These are phyloP conservation scores for Claviceps digitariae DNA, from an alignment of 2,329 filamentous ascomycete genomes.

Conservation along the genomic window DNA sequence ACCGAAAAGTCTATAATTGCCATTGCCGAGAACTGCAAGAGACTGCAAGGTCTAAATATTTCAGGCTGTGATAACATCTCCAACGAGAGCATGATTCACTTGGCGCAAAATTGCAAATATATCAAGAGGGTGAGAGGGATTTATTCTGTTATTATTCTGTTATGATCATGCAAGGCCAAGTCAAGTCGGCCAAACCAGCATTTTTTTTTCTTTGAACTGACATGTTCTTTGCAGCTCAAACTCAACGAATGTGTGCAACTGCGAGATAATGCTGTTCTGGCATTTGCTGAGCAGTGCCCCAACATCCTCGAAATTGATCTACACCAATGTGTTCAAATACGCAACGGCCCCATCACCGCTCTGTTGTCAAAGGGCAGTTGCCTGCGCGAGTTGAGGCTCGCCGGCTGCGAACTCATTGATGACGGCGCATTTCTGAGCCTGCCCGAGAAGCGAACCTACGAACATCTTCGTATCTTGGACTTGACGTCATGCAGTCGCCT, in stretches of 20 bases:
- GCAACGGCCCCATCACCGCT: conserved; percentile 69
- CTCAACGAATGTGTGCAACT: conserved; percentile 84
- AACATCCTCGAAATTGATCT: conserved; percentile 96
- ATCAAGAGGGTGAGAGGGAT: conserved; percentile 62
- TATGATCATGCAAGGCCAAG: not conserved
- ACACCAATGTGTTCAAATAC: conserved; percentile 68
- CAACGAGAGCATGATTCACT: conserved; percentile 67
- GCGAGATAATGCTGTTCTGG: conserved; percentile 66
- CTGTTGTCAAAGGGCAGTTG: conserved; percentile 67
- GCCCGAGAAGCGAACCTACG: conserved; percentile 52
- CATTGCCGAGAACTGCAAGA: conserved; percentile 68
- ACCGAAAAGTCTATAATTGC: conserved; percentile 68
- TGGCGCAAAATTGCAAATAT: conserved; percentile 72
- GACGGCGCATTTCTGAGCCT: conserved; percentile 79
- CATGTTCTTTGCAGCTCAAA: conserved; percentile 51
- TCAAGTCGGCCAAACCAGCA: not conserved
- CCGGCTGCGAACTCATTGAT: conserved; percentile 71
- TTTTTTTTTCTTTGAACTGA: not conserved
- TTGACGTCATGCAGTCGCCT: conserved; percentile 77
- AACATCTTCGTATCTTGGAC: conserved; percentile 84
- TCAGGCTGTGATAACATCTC: conserved; percentile 75
- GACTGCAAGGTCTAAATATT: conserved; percentile 86
- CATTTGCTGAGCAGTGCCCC: conserved; percentile 77
- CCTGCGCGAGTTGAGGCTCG: conserved; percentile 79
- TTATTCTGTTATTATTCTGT: too few relatives aligned